A percentile compares a stretch with the other conserved stretches of the same genome.
Conservation (phyloP, 805 yeast species). For the Debaryomyces tyrocola region DNA sequence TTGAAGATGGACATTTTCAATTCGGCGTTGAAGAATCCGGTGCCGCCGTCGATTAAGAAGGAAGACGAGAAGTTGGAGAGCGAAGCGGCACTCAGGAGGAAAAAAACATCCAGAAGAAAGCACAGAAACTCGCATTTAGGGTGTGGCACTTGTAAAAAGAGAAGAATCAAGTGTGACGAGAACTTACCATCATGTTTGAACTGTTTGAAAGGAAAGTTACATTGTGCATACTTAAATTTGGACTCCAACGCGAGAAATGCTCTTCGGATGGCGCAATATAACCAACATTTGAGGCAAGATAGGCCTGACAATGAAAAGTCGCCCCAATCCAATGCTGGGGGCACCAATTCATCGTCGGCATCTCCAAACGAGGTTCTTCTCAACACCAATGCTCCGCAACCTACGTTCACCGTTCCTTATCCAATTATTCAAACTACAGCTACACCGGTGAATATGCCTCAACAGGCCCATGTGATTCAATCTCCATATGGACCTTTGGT, state of each 20-base stretch:
- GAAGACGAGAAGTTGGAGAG: slow-evolving; percentile 12
- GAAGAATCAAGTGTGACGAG: slow-evolving; percentile 54
- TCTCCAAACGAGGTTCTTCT: not conserved
- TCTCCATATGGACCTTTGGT: slow-evolving; percentile 29
- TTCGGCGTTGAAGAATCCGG: slow-evolving; percentile 33
- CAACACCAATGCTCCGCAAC: not conserved
- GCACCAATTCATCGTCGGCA: not conserved
- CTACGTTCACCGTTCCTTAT: slow-evolving; percentile 13
- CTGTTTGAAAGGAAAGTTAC: slow-evolving; percentile 46
- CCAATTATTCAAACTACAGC: slow-evolving; percentile 11
- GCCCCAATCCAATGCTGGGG: slow-evolving; percentile 3
- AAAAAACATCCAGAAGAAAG: slow-evolving; percentile 51
- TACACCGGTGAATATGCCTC: slow-evolving; percentile 8
- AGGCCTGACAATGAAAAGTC: slow-evolving; percentile 12
- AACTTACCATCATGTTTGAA: slow-evolving; percentile 49
- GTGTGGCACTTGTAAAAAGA: slow-evolving; percentile 61
- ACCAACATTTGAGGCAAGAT: slow-evolving; percentile 34
- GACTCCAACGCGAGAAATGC: slow-evolving; percentile 52
- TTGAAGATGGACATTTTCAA: slow-evolving; percentile 22
- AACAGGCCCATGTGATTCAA: slow-evolving; percentile 16
- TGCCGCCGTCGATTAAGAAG: slow-evolving; percentile 34
- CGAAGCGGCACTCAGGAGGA: slow-evolving; percentile 13
- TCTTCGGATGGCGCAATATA: slow-evolving; percentile 48
- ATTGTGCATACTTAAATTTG: slow-evolving; percentile 46
- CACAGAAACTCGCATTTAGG: slow-evolving; percentile 74